Percentiles rank a stretch among this genome's conserved stretches.
phyloP scores from a whole-genome alignment of 179 eudicot species.

The Silene noctiflora region DNA sequence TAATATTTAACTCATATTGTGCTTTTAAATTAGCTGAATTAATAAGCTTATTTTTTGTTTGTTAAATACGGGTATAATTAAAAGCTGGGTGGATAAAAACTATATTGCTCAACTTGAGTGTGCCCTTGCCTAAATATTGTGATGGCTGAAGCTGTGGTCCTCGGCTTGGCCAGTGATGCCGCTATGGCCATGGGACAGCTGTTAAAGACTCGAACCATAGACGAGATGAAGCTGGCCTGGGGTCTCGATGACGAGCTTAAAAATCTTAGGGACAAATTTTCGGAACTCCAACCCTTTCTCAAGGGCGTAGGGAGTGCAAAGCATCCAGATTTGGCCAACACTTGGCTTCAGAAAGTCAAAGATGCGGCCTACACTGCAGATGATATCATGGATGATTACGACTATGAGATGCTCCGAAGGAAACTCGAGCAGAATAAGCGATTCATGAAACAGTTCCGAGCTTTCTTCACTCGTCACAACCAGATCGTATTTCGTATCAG shows the following conservation, averaged over 20 bases:
- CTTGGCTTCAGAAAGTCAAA: constrained; percentile 18
- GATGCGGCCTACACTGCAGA: constrained; percentile 12
- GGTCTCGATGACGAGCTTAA: constrained; percentile 10
- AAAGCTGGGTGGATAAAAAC: background rate
- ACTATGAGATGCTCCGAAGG: constrained; percentile 5
- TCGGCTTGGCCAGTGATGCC: background rate
- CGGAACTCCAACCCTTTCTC: constrained; percentile 11
- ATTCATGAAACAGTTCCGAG: constrained; percentile 4
- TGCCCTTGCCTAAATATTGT: background rate
- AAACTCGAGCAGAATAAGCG: background rate
- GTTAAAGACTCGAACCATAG: background rate
- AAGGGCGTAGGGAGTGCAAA: background rate
- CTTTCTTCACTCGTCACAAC: background rate
- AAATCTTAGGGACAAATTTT: constrained; percentile 7
- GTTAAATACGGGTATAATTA: background rate
- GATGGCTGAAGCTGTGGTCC: background rate
- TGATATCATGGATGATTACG: constrained; percentile 12
- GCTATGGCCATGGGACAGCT: constrained; percentile 8
- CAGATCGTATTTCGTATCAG: constrained; percentile 10
- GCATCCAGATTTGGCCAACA: background rate
- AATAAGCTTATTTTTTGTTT: background rate
- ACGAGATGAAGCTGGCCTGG: constrained; percentile 6
- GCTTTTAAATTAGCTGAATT: background rate
- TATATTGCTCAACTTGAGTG: background rate
- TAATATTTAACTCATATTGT: background rate